Percentiles rank a stretch among this genome's conserved stretches.
Evolutionary conservation across 2,329 filamentous ascomycete genomes (phyloP).

Genomic region (Colletotrichum noveboracense): DNA sequence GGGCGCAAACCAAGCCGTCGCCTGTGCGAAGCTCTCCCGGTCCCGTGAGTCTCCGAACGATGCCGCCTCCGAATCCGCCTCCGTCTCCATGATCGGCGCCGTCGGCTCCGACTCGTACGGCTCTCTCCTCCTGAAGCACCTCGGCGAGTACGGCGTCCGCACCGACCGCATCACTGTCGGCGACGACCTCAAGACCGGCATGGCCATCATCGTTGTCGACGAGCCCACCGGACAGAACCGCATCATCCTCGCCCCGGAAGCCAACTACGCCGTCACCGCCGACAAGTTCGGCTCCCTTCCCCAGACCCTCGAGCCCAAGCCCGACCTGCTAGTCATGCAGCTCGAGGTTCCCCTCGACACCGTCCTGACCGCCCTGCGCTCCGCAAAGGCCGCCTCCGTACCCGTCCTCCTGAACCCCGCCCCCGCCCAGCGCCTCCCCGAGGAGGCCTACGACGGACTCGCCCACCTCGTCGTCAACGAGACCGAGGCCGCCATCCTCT

Average conservation of each 20-base stretch:
- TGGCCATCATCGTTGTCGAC: slow-evolving; percentile 80
- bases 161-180: slow-evolving; percentile 53
- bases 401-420: slow-evolving; percentile 86
- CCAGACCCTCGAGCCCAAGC: slow-evolving; percentile 34
- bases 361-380: slow-evolving; percentile 64
- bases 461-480: slow-evolving; percentile 89
- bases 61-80: slow-evolving; percentile 37
- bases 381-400: slow-evolving; percentile 52
- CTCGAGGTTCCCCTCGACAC: slow-evolving; percentile 76
- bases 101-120: slow-evolving; percentile 75
- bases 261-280: slow-evolving; percentile 61
- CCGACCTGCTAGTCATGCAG: slow-evolving; percentile 76
- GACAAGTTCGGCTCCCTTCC: slow-evolving; percentile 38
- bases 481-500: slow-evolving; percentile 81
- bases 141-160: slow-evolving; percentile 68
- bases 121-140: slow-evolving; percentile 59
- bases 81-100: slow-evolving; percentile 75
- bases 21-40: slow-evolving; percentile 81
- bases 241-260: slow-evolving; percentile 75
- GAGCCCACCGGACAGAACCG: slow-evolving; percentile 75
- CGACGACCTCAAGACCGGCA: slow-evolving; percentile 61
- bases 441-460: slow-evolving; percentile 68
- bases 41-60: slow-evolving; percentile 29
- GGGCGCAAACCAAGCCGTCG: slow-evolving; percentile 94
- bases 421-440: slow-evolving; percentile 73